A percentile compares a stretch with the other conserved stretches of the same genome.
These are phyloP conservation scores for Tylopilus cervinicoccineus DNA, from an alignment of 768 basidiomycete genomes.

Conservation along the genomic window DNA sequence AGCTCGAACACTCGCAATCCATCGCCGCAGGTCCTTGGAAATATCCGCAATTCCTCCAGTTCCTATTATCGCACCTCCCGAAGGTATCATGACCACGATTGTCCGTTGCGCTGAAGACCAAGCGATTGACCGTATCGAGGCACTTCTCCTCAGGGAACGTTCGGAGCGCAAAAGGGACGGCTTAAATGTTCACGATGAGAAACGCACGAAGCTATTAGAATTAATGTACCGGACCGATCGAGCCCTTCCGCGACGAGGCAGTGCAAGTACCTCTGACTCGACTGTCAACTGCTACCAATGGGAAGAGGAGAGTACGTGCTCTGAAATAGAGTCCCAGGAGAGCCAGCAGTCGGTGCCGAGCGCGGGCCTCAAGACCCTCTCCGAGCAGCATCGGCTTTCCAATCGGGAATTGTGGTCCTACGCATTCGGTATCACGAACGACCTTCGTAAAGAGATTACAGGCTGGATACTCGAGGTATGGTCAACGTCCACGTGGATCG, in stretches of 20 bases:
- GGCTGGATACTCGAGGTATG: slow-evolving; percentile 46
- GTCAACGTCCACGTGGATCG: not conserved
- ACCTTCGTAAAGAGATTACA: slow-evolving; percentile 34
- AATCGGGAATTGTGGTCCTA: slow-evolving; percentile 13
- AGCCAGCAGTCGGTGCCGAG: not conserved
- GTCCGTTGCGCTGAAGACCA: slow-evolving; percentile 34
- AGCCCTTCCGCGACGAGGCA: slow-evolving; percentile 4
- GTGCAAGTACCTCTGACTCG: slow-evolving; percentile 8
- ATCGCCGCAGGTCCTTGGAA: not conserved
- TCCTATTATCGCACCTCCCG: slow-evolving; percentile 55
- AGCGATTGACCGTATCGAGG: slow-evolving; percentile 41
- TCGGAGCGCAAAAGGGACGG: slow-evolving; percentile 36
- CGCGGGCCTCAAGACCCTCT: not conserved
- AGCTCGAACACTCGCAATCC: slow-evolving; percentile 16
- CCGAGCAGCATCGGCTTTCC: not conserved
- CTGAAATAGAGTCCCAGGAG: slow-evolving; percentile 21
- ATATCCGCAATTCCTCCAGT: slow-evolving; percentile 25
- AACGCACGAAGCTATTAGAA: slow-evolving; percentile 5
- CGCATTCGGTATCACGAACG: slow-evolving; percentile 31
- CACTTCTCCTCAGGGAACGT: slow-evolving; percentile 41
- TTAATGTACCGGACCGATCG: not conserved
- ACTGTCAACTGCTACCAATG: slow-evolving; percentile 9
- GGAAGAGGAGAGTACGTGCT: slow-evolving; percentile 17
- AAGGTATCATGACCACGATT: slow-evolving; percentile 24
- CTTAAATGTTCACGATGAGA: slow-evolving; percentile 2